Conservation (phyloP, 169 alveolate genomes). For the Cryptosporidium tyzzeri region DNA sequence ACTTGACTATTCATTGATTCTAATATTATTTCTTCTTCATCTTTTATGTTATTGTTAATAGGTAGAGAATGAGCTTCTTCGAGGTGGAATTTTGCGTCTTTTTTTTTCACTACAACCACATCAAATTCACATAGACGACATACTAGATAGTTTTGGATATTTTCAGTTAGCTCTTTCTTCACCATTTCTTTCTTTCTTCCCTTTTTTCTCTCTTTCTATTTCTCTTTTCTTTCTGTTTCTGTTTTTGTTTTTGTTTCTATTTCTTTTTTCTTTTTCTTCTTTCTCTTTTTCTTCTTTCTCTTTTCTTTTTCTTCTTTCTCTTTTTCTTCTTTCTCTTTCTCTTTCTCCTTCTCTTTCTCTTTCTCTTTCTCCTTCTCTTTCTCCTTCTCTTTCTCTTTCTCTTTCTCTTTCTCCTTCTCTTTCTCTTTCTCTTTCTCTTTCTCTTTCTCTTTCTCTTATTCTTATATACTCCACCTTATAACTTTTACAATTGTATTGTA, state of each 20-base stretch:
- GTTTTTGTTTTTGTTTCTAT: no score
- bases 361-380: neutral
- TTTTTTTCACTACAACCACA: neutral
- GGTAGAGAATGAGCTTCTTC: neutral
- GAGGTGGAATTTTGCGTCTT: neutral
- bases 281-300: no score
- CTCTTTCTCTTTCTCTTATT: no score
- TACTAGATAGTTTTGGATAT: neutral
- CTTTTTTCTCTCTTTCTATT: neutral
- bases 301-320: no score
- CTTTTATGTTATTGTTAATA: neutral
- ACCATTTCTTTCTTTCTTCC: neutral
- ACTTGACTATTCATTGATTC: neutral
- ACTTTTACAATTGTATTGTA: neutral
- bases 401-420: neutral
- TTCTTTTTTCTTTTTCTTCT: no score
- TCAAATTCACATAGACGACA: constrained; percentile 41
- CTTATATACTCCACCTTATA: neutral
- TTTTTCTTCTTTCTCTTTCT: no score
- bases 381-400: neutral
- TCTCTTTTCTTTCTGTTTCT: no score
- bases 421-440: no score
- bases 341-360: no score
- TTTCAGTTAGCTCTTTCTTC: neutral
- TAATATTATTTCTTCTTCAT: neutral